Evolutionary conservation across 2,329 filamentous ascomycete genomes (phyloP).

Genomic region (Metarhizium sp.): DNA sequence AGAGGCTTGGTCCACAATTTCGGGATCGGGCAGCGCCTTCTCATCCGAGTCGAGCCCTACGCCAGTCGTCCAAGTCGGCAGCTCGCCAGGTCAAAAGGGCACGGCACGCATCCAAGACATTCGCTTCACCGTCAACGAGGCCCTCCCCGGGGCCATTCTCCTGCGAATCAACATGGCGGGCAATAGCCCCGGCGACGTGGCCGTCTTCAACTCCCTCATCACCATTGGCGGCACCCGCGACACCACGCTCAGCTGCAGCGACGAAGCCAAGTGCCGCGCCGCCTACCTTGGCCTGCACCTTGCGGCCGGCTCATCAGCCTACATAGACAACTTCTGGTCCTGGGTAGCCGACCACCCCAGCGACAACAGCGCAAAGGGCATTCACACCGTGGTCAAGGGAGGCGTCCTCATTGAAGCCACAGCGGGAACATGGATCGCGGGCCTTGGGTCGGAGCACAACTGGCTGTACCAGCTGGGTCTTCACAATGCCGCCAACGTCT

Average conservation of each 20-base stretch:
- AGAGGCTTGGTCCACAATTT: conserved; percentile 43
- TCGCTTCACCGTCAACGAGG: conserved; percentile 38
- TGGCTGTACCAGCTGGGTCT: conserved; percentile 49
- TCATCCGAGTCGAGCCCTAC: conserved; percentile 36
- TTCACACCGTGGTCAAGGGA: conserved; percentile 35
- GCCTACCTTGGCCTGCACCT: conserved; percentile 41
- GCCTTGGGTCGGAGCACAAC: conserved; percentile 42
- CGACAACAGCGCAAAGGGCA: conserved; percentile 33
- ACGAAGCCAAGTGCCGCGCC: conserved; percentile 31
- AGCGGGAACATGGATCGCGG: conserved; percentile 39
- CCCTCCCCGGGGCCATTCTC: conserved; percentile 29
- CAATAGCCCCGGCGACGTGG: conserved; percentile 35
- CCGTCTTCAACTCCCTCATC: conserved; percentile 36
- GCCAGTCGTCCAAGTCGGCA: conserved; percentile 41
- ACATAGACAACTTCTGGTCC: conserved; percentile 21
- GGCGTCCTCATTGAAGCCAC: conserved; percentile 36
- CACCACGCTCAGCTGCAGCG: conserved; percentile 15
- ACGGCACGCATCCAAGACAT: conserved; percentile 42
- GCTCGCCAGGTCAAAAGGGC: conserved; percentile 32
- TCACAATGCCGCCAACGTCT: conserved; percentile 36
- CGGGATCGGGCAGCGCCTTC: conserved; percentile 30
- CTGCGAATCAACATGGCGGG: conserved; percentile 43
- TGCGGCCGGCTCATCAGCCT: conserved; percentile 16
- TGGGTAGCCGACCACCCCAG: conserved; percentile 36
- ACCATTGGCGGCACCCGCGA: conserved; percentile 33